These are phyloP conservation scores for Diospyros lotus DNA, from an alignment of 148 eudicot genomes.

Conservation along the genomic window DNA sequence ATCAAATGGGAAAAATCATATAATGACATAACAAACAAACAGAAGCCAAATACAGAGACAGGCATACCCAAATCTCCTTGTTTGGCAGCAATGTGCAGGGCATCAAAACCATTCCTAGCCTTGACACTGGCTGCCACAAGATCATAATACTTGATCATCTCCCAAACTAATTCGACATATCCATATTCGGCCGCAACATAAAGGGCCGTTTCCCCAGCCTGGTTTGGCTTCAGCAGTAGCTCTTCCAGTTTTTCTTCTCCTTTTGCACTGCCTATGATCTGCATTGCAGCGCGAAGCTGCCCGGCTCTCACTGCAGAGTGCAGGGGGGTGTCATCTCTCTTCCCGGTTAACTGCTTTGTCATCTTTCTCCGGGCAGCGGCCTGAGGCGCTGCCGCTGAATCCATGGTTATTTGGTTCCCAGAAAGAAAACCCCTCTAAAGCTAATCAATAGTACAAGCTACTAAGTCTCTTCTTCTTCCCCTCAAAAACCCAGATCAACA, in stretches of 20 bases:
- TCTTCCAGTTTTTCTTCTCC: conserved; percentile 42
- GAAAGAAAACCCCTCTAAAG: neutral
- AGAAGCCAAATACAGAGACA: neutral
- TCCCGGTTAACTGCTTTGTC: conserved; percentile 59
- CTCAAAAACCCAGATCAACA: conserved; percentile 40
- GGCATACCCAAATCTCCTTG: conserved; percentile 76
- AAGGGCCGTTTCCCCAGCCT: conserved; percentile 63
- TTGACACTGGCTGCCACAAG: conserved; percentile 50
- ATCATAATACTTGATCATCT: conserved; percentile 50
- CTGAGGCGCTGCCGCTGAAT: conserved; percentile 13
- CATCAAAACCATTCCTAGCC: conserved; percentile 83
- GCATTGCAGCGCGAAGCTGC: conserved; percentile 35
- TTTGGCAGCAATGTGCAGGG: conserved; percentile 82
- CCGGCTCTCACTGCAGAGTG: conserved; percentile 41
- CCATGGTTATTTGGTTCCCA: conserved; percentile 19
- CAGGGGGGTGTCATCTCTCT: conserved; percentile 39
- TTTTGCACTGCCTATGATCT: conserved; percentile 29
- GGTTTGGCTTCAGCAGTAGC: conserved; percentile 48
- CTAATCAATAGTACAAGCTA: conserved; percentile 2
- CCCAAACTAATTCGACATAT: conserved; percentile 36
- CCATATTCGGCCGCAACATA: conserved; percentile 70
- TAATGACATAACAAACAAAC: neutral
- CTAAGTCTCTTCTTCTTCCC: conserved; percentile 33
- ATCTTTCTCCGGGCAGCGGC: conserved; percentile 53
- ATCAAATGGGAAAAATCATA: too few relatives aligned